These are phyloP conservation scores for Pseudomonodictys pantanalensis DNA, from an alignment of 495 filamentous ascomycete species.

Conservation along the genomic window DNA sequence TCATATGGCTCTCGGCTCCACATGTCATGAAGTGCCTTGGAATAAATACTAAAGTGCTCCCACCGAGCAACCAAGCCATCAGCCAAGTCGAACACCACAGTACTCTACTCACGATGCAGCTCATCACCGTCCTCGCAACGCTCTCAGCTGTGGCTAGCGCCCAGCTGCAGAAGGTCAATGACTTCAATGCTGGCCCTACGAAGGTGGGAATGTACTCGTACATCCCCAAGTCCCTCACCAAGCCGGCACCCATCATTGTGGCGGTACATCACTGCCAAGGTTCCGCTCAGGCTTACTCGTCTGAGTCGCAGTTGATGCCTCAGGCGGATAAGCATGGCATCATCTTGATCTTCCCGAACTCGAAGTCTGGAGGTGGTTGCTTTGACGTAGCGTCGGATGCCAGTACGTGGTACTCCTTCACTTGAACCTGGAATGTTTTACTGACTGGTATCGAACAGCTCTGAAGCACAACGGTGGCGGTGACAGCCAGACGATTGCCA, in stretches of 20 bases:
- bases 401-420: background rate
- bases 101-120: constrained; percentile 11
- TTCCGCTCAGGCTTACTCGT: constrained; percentile 32
- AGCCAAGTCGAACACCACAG: too few species aligned
- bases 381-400: constrained; percentile 52
- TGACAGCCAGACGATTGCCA: constrained; percentile 53
- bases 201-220: constrained; percentile 23
- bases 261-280: constrained; percentile 35
- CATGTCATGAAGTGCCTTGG: too few species aligned
- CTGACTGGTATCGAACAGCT: constrained; percentile 32
- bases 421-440: background rate
- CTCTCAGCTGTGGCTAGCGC: background rate
- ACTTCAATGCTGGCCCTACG: constrained; percentile 10
- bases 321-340: constrained; percentile 50
- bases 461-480: constrained; percentile 51
- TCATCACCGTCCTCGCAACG: background rate
- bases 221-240: constrained; percentile 18
- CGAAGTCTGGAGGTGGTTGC: constrained; percentile 51
- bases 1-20: too few species aligned
- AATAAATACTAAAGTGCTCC: too few species aligned
- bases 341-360: constrained; percentile 53
- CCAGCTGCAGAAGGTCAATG: constrained; percentile 8
- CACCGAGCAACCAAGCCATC: too few species aligned
- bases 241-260: constrained; percentile 31
- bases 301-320: constrained; percentile 35